Conservation (phyloP, 371 early-diverging fungal species). For the Rhizomucor miehei region DNA sequence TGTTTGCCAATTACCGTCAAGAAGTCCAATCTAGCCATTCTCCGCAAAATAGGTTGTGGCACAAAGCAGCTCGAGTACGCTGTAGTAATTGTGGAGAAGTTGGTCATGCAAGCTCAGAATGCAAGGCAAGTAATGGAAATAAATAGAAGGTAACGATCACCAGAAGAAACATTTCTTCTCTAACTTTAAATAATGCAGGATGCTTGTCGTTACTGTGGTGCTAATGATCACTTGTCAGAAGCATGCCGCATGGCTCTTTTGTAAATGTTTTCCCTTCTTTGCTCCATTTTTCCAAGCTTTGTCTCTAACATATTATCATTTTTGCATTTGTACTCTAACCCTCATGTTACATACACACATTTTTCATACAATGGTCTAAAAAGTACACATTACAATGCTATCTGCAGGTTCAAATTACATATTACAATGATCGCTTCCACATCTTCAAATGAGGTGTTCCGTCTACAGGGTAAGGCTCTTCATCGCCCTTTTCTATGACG, state of each 20-base stretch:
- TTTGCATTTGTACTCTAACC: not conserved
- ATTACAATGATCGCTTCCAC: constrained; percentile 23
- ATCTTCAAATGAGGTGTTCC: constrained; percentile 44
- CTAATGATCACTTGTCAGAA: constrained; percentile 19
- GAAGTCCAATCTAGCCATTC: constrained; percentile 17
- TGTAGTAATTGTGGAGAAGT: constrained; percentile 45
- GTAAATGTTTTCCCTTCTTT: no score
- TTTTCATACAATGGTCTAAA: no score
- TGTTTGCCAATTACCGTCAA: constrained; percentile 18
- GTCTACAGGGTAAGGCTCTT: constrained; percentile 34
- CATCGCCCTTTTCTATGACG: constrained; percentile 29
- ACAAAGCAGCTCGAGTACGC: constrained; percentile 10
- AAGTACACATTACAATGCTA: no score
- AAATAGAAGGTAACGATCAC: not conserved
- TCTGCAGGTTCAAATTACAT: not conserved
- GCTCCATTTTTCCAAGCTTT: no score
- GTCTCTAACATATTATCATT: not conserved
- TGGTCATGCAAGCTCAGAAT: constrained; percentile 41
- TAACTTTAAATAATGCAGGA: constrained; percentile 6
- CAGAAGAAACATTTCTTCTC: not conserved
- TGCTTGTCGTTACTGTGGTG: constrained; percentile 21
- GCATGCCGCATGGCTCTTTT: constrained; percentile 7
- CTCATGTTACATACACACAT: no score
- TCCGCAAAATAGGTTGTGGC: constrained; percentile 8
- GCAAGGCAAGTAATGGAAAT: constrained; percentile 19